Conservation (phyloP, 495 filamentous ascomycete genomes). For the Aspergillus bertholletiae region DNA sequence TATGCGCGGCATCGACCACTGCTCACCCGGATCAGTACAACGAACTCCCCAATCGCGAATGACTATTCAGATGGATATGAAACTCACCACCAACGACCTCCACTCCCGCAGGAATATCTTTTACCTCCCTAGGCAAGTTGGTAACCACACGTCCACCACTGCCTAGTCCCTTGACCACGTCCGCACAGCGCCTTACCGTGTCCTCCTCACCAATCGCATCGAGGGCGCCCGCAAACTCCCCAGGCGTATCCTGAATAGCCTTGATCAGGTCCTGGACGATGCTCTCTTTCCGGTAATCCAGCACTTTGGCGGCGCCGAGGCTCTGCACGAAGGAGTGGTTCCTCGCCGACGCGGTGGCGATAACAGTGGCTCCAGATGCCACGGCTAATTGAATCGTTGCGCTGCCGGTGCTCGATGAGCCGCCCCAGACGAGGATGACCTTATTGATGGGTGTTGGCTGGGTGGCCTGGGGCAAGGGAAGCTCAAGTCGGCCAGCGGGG, state of each 20-base stretch:
- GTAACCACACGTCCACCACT: slow-evolving; percentile 11
- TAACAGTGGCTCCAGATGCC: slow-evolving; percentile 29
- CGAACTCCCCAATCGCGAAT: background rate
- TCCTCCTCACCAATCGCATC: slow-evolving; percentile 11
- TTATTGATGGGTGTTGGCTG: slow-evolving; percentile 16
- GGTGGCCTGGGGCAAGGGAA: slow-evolving; percentile 18
- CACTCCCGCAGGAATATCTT: background rate
- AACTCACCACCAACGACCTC: slow-evolving; percentile 3
- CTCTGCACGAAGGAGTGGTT: slow-evolving; percentile 33
- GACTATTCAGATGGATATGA: background rate
- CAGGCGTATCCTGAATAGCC: slow-evolving; percentile 14
- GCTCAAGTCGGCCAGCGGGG: slow-evolving; percentile 31
- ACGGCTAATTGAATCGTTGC: slow-evolving; percentile 33
- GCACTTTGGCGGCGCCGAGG: slow-evolving; percentile 32
- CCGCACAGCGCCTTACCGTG: slow-evolving; percentile 6
- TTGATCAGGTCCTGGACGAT: slow-evolving; percentile 18
- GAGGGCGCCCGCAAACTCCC: slow-evolving; percentile 14
- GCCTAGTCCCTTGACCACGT: slow-evolving; percentile 9
- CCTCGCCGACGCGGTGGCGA: slow-evolving; percentile 28
- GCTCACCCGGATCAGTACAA: background rate
- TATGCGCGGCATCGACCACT: background rate
- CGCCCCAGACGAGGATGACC: slow-evolving; percentile 35
- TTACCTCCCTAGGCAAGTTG: background rate
- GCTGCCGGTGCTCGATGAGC: slow-evolving; percentile 27
- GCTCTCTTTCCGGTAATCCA: slow-evolving; percentile 32